These are phyloP conservation scores for Sporothrix phasma DNA, from an alignment of 2,329 filamentous ascomycete genomes.

Conservation along the genomic window DNA sequence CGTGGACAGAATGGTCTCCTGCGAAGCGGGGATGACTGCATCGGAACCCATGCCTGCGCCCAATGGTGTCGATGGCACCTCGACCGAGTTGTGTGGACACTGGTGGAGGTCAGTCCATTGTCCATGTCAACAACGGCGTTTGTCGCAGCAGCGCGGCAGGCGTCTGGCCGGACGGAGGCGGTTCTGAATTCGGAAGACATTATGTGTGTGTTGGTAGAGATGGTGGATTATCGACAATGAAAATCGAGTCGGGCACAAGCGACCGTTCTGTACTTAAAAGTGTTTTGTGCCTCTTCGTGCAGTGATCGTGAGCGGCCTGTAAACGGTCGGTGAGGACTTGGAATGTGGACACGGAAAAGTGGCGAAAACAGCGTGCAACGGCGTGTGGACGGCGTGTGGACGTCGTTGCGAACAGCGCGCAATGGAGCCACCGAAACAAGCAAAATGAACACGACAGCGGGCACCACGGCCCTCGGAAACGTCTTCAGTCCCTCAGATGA, in stretches of 20 bases:
- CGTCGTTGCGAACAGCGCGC: too few relatives aligned
- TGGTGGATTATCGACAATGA: neutral
- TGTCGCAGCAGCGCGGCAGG: conserved; percentile 17
- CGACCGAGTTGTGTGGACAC: conserved; percentile 19
- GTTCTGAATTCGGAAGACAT: conserved; percentile 26
- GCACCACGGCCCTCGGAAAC: too few relatives aligned
- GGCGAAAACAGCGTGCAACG: neutral
- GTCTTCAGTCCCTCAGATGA: neutral
- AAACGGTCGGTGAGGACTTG: conserved; percentile 4
- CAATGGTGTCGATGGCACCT: conserved; percentile 29
- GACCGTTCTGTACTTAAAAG: neutral
- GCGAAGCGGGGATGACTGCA: conserved; percentile 31
- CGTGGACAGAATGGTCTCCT: conserved; percentile 48
- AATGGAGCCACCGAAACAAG: neutral
- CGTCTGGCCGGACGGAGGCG: conserved; percentile 27
- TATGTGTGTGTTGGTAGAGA: neutral
- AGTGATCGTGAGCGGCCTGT: neutral
- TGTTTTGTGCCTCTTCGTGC: neutral
- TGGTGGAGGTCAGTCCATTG: conserved; percentile 4
- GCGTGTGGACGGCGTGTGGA: too few relatives aligned
- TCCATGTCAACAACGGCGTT: conserved; percentile 10
- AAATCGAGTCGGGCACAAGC: neutral
- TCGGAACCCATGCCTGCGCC: conserved; percentile 18
- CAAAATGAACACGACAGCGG: too few relatives aligned
- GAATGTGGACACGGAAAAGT: neutral